phyloP scores from a whole-genome alignment of 805 yeast genomes.

The Candida easanensis region DNA sequence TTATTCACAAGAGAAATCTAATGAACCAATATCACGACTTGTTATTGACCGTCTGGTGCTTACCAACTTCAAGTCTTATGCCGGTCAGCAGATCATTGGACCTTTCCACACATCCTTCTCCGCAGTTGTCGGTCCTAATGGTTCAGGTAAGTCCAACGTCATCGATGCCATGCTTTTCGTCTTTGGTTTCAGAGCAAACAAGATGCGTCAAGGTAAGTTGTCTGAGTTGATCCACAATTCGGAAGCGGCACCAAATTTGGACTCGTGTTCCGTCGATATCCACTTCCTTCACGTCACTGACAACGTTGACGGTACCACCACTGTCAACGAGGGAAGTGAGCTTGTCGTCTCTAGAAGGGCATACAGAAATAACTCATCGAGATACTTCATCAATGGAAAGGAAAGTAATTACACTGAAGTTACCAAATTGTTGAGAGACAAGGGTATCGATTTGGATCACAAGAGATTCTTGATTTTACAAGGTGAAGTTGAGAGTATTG shows the following conservation, averaged over 20 bases:
- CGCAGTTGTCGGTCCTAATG: slow-evolving; percentile 98
- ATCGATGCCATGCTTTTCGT: slow-evolving; percentile 95
- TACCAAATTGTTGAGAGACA: slow-evolving; percentile 63
- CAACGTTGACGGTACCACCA: slow-evolving; percentile 41
- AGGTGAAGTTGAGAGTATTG: slow-evolving; percentile 98
- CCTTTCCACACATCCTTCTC: slow-evolving; percentile 93
- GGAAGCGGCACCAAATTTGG: slow-evolving; percentile 60
- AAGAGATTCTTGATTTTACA: slow-evolving; percentile 91
- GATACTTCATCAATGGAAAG: slow-evolving; percentile 69
- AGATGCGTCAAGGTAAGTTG: slow-evolving; percentile 95
- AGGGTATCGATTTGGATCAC: slow-evolving; percentile 93
- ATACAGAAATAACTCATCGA: slow-evolving; percentile 68
- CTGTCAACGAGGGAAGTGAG: slow-evolving; percentile 46
- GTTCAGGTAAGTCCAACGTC: slow-evolving; percentile 96
- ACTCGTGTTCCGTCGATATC: slow-evolving; percentile 86
- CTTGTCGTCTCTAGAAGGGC: slow-evolving; percentile 82
- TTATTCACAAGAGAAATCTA: slow-evolving; percentile 25
- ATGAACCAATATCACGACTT: slow-evolving; percentile 50
- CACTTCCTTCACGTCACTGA: slow-evolving; percentile 80
- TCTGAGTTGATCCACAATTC: slow-evolving; percentile 93
- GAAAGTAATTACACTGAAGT: slow-evolving; percentile 77
- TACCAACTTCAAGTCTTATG: slow-evolving; percentile 91
- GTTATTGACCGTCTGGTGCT: slow-evolving; percentile 74
- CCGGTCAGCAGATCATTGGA: slow-evolving; percentile 89
- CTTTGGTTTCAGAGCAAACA: slow-evolving; percentile 93